Evolutionary conservation across 768 basidiomycete species (phyloP).

Genomic region (Lactifluus echinatus): DNA sequence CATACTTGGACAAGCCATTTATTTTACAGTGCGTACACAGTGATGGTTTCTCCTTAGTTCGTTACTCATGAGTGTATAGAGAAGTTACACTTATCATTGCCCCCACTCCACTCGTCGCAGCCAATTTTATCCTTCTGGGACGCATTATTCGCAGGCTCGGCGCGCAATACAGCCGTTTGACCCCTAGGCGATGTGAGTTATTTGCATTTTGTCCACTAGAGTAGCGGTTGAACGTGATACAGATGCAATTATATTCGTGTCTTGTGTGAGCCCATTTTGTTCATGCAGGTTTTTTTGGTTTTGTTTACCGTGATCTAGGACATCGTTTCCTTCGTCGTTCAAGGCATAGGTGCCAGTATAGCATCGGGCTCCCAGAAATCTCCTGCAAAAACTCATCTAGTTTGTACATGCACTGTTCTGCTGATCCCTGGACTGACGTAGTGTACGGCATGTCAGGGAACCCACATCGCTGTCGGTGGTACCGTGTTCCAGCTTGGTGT

Average conservation of each 20-base stretch:
- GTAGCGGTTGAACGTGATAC: neutral
- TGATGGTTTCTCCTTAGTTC: neutral
- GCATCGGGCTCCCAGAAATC: neutral
- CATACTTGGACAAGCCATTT: slow-evolving; percentile 1
- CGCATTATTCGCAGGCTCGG: slow-evolving; percentile 16
- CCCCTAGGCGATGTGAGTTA: slow-evolving; percentile 12
- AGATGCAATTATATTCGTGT: slow-evolving; percentile 14
- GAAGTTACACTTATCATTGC: slow-evolving; percentile 5
- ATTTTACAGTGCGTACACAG: slow-evolving; percentile 13
- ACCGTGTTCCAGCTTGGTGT: slow-evolving; percentile 17
- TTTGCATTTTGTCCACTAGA: neutral
- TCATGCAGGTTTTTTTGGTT: neutral
- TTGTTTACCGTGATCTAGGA: slow-evolving; percentile 6
- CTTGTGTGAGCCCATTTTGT: slow-evolving; percentile 7
- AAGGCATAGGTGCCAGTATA: slow-evolving; percentile 10
- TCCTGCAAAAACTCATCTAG: neutral
- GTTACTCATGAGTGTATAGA: neutral
- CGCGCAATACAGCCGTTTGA: slow-evolving; percentile 16
- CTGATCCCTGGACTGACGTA: neutral
- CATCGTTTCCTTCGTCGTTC: slow-evolving; percentile 13
- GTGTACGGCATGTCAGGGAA: neutral
- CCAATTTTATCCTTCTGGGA: slow-evolving; percentile 19
- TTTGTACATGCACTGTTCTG: neutral
- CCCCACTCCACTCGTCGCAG: slow-evolving; percentile 18
- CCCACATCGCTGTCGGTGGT: slow-evolving; percentile 13